Conservation (phyloP, 257 asterid species). For the Ajuga chamaepitys region DNA sequence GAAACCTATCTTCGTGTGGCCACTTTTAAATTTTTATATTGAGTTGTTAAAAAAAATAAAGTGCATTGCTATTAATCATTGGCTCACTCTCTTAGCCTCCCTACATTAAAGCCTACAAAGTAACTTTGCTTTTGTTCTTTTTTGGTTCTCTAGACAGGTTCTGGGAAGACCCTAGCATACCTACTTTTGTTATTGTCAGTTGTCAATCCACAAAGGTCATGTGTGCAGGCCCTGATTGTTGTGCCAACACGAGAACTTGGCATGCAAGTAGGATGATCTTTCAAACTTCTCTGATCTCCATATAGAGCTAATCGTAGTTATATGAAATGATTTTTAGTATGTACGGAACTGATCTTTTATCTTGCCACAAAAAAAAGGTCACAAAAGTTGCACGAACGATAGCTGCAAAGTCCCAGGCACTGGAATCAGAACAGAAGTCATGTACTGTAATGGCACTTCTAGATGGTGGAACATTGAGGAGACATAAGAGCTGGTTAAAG, state of each 20-base stretch:
- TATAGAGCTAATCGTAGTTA: background rate
- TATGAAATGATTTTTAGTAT: conserved; percentile 5
- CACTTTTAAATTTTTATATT: background rate
- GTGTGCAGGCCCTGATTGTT: conserved; percentile 82
- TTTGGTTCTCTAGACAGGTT: conserved; percentile 79
- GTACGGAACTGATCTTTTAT: background rate
- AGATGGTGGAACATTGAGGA: conserved; percentile 84
- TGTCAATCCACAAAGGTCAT: conserved; percentile 56
- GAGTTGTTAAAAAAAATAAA: background rate
- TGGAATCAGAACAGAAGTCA: conserved; percentile 44
- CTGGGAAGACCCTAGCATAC: conserved; percentile 93
- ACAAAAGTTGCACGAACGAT: conserved; percentile 80
- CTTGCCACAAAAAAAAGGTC: conserved; percentile 42
- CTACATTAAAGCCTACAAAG: conserved; percentile 6
- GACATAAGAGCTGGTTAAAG: conserved; percentile 96
- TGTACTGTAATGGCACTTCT: conserved; percentile 89
- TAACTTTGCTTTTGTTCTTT: conserved; percentile 16
- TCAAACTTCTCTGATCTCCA: conserved; percentile 8
- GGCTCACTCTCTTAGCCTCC: conserved; percentile 6
- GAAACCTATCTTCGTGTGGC: background rate
- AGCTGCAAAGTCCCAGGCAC: conserved; percentile 49
- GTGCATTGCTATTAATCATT: conserved; percentile 5
- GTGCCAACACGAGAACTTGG: conserved; percentile 98
- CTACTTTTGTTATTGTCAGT: conserved; percentile 63
- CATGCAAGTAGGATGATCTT: conserved; percentile 55